Evolutionary conservation across 768 basidiomycete species (phyloP).

Genomic region (Tulasnella sp.): DNA sequence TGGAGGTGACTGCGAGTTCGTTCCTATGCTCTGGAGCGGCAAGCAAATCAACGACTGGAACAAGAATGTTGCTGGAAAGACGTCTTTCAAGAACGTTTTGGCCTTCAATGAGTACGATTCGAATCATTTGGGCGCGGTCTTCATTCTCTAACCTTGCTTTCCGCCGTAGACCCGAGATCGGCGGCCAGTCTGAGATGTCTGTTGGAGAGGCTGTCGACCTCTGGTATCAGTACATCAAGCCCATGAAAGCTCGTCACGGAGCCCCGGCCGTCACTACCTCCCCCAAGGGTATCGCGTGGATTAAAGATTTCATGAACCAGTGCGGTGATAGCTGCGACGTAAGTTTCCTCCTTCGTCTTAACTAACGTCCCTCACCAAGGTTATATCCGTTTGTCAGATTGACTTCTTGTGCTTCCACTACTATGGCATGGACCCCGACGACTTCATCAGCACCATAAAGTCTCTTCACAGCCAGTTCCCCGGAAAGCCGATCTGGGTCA

Average conservation of each 20-base stretch:
- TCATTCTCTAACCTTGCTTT: too few species aligned
- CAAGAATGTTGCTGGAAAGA: conserved; percentile 47
- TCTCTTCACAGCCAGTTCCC: too few species aligned
- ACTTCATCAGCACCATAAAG: conserved; percentile 56
- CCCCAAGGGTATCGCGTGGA: conserved; percentile 59
- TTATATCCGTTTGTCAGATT: conserved; percentile 43
- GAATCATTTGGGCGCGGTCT: not conserved
- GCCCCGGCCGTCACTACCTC: conserved; percentile 67
- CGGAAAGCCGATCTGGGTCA: conserved; percentile 51
- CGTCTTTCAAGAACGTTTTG: conserved; percentile 50
- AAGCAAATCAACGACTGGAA: conserved; percentile 51
- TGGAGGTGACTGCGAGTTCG: conserved; percentile 48
- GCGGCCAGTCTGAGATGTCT: conserved; percentile 57
- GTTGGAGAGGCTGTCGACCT: conserved; percentile 50
- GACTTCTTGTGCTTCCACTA: conserved; percentile 61
- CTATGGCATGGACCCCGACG: conserved; percentile 54
- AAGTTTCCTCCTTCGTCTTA: conserved; percentile 36
- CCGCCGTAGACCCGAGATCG: conserved; percentile 60
- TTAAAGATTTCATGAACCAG: conserved; percentile 52
- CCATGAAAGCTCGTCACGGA: conserved; percentile 51
- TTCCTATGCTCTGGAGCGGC: conserved; percentile 69
- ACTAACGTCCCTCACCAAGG: not conserved
- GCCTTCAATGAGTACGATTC: conserved; percentile 71
- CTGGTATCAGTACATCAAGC: conserved; percentile 59
- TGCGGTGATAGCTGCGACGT: conserved; percentile 54